Percentiles rank a stretch among this genome's conserved stretches.
These are phyloP conservation scores for Suillus hirtellus DNA, from an alignment of 768 basidiomycete genomes.

Conservation along the genomic window DNA sequence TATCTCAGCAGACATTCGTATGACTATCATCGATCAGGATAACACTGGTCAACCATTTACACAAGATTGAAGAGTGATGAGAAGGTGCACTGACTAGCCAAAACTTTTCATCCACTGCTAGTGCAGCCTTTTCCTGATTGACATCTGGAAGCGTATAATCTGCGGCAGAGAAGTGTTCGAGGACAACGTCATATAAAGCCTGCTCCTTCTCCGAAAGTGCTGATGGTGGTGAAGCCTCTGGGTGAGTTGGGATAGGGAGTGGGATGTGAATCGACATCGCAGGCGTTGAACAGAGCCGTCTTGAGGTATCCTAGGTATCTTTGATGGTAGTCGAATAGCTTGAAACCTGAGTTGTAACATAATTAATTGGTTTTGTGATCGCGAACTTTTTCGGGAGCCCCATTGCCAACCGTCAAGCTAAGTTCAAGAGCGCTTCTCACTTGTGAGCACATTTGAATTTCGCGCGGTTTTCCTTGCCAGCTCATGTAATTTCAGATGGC, in stretches of 20 bases:
- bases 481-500: too few relatives aligned
- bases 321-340: background rate
- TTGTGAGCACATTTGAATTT: too few relatives aligned
- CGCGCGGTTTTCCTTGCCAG: too few relatives aligned
- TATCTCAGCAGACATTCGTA: conserved; percentile 78
- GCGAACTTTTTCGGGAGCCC: conserved; percentile 10
- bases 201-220: conserved; percentile 47
- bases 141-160: conserved; percentile 53
- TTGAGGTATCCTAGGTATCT: background rate
- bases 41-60: conserved; percentile 11
- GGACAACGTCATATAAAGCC: conserved; percentile 51
- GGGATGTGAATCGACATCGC: conserved; percentile 18
- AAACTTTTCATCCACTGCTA: conserved; percentile 70
- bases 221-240: conserved; percentile 33
- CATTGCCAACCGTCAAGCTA: background rate
- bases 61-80: background rate
- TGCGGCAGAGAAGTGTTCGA: conserved; percentile 53
- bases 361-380: background rate
- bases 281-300: conserved; percentile 1
- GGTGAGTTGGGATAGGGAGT: conserved; percentile 26
- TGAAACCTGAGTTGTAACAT: background rate
- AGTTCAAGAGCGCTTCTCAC: too few relatives aligned
- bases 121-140: conserved; percentile 40
- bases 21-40: conserved; percentile 34
- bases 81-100: conserved; percentile 57